phyloP scores from a whole-genome alignment of 441 rosid genomes.

The Melastoma candidum region DNA sequence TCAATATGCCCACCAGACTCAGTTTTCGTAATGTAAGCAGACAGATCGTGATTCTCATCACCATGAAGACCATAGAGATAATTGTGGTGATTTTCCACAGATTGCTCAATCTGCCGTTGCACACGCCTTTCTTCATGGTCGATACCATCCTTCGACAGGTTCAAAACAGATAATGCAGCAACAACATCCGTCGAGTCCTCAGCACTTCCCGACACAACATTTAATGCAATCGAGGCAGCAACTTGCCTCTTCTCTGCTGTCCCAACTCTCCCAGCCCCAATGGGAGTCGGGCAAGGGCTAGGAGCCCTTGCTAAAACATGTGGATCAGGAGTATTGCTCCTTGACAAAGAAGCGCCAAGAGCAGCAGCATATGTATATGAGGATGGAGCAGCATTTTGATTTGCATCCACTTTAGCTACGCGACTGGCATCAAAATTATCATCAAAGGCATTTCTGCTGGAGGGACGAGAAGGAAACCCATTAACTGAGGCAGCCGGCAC shows the following conservation, averaged over 20 bases:
- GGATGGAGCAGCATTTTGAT: constrained; percentile 37
- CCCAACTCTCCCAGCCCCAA: constrained; percentile 65
- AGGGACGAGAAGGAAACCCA: constrained; percentile 72
- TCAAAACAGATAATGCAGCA: constrained; percentile 61
- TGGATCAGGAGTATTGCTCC: constrained; percentile 85
- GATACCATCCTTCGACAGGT: constrained; percentile 38
- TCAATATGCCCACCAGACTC: constrained; percentile 38
- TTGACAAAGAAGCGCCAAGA: constrained; percentile 67
- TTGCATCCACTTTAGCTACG: constrained; percentile 45
- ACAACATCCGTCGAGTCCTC: constrained; percentile 47
- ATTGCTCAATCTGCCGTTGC: constrained; percentile 32
- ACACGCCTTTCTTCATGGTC: constrained; percentile 34
- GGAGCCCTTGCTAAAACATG: constrained; percentile 70
- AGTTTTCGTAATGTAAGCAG: constrained; percentile 32
- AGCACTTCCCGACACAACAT: constrained; percentile 37
- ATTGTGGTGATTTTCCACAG: constrained; percentile 40
- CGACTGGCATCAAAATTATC: constrained; percentile 36
- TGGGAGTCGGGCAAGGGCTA: constrained; percentile 84
- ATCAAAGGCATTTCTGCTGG: constrained; percentile 73
- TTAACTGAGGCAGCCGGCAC: constrained; percentile 33
- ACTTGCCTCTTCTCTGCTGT: constrained; percentile 55
- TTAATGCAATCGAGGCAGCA: constrained; percentile 38
- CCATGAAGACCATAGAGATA: constrained; percentile 50
- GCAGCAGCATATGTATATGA: constrained; percentile 77
- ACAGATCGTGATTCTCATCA: constrained; percentile 38